Evolutionary conservation across 2,329 filamentous ascomycete genomes (phyloP).

Genomic region (Rosellinia necatrix): DNA sequence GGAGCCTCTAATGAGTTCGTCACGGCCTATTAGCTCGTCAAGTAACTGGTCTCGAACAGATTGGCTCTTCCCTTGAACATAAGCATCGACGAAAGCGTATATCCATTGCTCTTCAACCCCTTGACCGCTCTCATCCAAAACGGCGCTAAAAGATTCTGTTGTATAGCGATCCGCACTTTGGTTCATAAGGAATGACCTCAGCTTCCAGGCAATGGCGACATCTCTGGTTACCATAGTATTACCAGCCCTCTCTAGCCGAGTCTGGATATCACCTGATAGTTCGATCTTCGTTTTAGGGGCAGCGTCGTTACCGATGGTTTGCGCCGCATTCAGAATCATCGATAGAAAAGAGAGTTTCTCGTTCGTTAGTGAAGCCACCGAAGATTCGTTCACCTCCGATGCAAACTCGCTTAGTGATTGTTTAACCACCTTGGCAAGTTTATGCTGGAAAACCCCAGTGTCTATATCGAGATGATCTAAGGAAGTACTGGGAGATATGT

Average conservation of each 20-base stretch:
- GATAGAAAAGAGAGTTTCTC: conserved; percentile 27
- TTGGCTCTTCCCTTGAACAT: conserved; percentile 29
- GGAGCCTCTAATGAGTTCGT: conserved; percentile 29
- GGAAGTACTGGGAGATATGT: conserved; percentile 18
- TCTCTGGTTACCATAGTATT: conserved; percentile 26
- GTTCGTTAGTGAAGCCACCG: conserved; percentile 21
- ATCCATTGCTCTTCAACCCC: conserved; percentile 32
- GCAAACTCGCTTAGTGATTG: conserved; percentile 31
- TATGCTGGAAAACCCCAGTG: conserved; percentile 25
- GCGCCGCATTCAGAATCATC: conserved; percentile 32
- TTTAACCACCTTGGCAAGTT: conserved; percentile 33
- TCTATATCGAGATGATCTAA: conserved; percentile 21
- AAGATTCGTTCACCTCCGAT: conserved; percentile 22
- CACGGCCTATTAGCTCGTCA: conserved; percentile 26
- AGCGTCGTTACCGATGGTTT: conserved; percentile 23
- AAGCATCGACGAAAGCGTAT: conserved; percentile 36
- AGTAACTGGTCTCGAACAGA: conserved; percentile 30
- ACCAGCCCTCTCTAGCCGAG: conserved; percentile 32
- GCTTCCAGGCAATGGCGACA: conserved; percentile 36
- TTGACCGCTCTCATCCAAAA: conserved; percentile 30
- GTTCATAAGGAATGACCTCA: conserved; percentile 36
- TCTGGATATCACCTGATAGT: conserved; percentile 29
- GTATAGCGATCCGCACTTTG: conserved; percentile 33
- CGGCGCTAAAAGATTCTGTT: conserved; percentile 22
- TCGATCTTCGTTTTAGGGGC: conserved; percentile 26